Evolutionary conservation across 768 basidiomycete genomes (phyloP).

Genomic region (Leccinum broughii): DNA sequence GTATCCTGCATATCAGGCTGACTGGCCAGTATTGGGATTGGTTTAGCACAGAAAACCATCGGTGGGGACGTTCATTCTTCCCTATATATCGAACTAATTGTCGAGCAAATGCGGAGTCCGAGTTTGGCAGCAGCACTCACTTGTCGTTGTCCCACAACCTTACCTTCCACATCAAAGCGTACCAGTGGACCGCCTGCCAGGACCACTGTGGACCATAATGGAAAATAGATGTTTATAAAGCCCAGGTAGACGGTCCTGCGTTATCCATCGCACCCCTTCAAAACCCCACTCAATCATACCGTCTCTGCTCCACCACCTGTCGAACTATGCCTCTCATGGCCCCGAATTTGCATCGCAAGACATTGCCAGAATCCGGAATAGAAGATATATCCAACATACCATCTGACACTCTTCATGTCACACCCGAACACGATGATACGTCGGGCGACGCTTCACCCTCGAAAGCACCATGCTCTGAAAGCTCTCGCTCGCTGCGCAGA

Average conservation of each 20-base stretch:
- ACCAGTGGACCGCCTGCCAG: background rate
- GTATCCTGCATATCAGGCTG: background rate
- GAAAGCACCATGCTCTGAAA: conserved; percentile 4
- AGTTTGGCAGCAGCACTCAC: background rate
- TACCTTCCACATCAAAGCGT: background rate
- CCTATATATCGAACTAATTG: background rate
- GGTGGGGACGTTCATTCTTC: background rate
- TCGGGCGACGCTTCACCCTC: background rate
- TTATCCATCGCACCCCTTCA: background rate
- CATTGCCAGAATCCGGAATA: conserved; percentile 4
- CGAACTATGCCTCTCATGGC: background rate
- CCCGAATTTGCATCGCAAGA: background rate
- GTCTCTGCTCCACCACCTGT: too few species aligned
- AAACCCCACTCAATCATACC: background rate
- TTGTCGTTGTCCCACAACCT: background rate
- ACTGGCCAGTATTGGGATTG: background rate
- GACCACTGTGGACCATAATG: conserved; percentile 11
- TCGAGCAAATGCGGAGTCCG: background rate
- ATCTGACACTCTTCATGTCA: background rate
- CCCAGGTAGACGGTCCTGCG: background rate
- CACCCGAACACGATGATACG: background rate
- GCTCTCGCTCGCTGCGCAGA: conserved; percentile 15
- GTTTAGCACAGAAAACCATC: background rate
- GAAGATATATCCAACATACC: background rate
- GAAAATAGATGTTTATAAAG: conserved; percentile 2